Percentiles rank a stretch among this genome's conserved stretches.
Conservation (phyloP, 805 yeast species). For the Kazachstania kunashirensis region DNA sequence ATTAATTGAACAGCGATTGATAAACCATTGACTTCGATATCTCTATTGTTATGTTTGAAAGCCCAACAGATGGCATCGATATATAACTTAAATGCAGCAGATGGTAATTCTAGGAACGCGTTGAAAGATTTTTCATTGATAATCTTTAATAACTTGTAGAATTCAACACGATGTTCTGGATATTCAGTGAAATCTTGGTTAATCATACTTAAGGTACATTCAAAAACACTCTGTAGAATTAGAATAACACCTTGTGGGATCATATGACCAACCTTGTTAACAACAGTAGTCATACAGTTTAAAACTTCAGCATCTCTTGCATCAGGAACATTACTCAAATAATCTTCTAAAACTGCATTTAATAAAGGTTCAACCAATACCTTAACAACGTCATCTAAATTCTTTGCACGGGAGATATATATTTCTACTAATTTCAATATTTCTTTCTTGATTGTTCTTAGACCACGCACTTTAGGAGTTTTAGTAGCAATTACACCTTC, state of each 20-base stretch:
- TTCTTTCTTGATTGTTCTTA: constrained; percentile 94
- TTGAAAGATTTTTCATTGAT: constrained; percentile 78
- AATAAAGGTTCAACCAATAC: constrained; percentile 77
- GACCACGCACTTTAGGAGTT: constrained; percentile 88
- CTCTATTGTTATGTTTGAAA: constrained; percentile 93
- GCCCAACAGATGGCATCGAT: constrained; percentile 97
- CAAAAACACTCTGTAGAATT: constrained; percentile 84
- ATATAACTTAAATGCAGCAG: constrained; percentile 82
- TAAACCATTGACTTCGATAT: constrained; percentile 88
- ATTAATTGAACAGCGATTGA: constrained; percentile 74
- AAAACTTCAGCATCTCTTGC: constrained; percentile 97
- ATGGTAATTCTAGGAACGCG: constrained; percentile 80
- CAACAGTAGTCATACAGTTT: constrained; percentile 87
- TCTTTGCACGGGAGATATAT: constrained; percentile 78
- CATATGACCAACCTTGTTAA: constrained; percentile 74
- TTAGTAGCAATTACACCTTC: constrained; percentile 88
- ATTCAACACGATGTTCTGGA: constrained; percentile 96
- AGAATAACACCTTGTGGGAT: constrained; percentile 84
- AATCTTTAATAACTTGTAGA: constrained; percentile 79
- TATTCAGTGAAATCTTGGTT: constrained; percentile 91
- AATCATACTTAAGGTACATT: constrained; percentile 90
- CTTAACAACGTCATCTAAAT: constrained; percentile 71
- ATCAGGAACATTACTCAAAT: constrained; percentile 80
- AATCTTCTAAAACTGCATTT: constrained; percentile 80
- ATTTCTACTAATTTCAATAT: constrained; percentile 80